phyloP scores from a whole-genome alignment of 495 filamentous ascomycete genomes.

The Penicillium verhagenii region DNA sequence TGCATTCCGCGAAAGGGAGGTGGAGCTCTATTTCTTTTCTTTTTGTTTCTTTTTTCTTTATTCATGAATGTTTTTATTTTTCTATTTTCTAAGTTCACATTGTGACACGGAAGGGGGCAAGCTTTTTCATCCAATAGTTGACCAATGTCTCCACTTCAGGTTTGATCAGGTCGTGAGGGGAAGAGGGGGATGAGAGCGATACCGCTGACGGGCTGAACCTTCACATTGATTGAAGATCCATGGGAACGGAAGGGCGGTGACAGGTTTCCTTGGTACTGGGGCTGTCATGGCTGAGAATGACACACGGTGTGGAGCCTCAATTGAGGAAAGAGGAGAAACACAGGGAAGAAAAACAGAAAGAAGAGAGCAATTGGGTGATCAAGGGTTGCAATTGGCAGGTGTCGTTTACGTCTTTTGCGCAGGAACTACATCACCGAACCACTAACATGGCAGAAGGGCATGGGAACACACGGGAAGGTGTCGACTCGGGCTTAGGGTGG shows the following conservation, averaged over 20 bases:
- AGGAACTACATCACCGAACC: too few species aligned
- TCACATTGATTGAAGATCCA: background rate
- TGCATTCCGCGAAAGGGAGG: background rate
- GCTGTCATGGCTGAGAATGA: conserved; percentile 1
- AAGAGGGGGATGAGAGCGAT: background rate
- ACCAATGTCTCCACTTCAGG: background rate
- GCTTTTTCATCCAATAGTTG: background rate
- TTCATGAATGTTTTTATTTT: too few species aligned
- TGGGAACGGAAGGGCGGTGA: background rate
- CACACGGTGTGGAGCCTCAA: background rate
- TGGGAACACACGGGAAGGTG: too few species aligned
- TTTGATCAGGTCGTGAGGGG: conserved; percentile 1
- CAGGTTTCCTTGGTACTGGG: background rate
- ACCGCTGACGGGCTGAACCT: background rate
- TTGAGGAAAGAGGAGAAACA: background rate
- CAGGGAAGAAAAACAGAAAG: background rate
- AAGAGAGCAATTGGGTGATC: background rate
- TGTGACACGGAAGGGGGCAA: conserved; percentile 3
- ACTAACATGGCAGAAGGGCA: too few species aligned
- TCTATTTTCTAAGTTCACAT: background rate
- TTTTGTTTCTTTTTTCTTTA: too few species aligned
- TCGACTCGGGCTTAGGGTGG: too few species aligned
- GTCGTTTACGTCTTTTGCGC: too few species aligned
- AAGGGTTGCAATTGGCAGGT: background rate
- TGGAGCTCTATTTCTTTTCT: background rate